These are phyloP conservation scores for Apostasia ramifera DNA, from an alignment of 106 monocot genomes.

Conservation along the genomic window DNA sequence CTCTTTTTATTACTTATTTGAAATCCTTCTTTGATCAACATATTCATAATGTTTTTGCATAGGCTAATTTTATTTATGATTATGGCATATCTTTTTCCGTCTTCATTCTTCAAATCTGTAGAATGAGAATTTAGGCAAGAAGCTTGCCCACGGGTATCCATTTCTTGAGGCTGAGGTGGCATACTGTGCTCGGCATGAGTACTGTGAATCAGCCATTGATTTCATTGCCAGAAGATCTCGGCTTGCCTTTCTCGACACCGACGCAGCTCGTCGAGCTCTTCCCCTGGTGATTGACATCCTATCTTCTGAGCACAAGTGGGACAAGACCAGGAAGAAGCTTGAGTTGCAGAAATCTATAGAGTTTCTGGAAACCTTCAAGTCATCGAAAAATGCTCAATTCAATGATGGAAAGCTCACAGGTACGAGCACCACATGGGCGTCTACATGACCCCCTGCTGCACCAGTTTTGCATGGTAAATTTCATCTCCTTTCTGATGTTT, in stretches of 20 bases:
- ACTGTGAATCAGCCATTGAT: constrained; percentile 88
- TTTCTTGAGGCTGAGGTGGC: constrained; percentile 94
- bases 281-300: constrained; percentile 82
- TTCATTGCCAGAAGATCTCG: constrained; percentile 87
- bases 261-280: constrained; percentile 78
- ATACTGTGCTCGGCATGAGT: constrained; percentile 88
- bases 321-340: constrained; percentile 64
- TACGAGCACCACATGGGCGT: not conserved
- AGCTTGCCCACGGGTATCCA: constrained; percentile 94
- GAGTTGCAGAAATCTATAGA: constrained; percentile 65
- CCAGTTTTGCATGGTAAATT: no score
- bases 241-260: constrained; percentile 93
- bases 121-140: constrained; percentile 90
- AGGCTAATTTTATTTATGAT: no score
- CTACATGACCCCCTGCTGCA: no score
- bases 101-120: constrained; percentile 3
- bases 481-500: no score
- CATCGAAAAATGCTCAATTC: constrained; percentile 94
- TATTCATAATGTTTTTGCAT: no score
- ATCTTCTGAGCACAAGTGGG: constrained; percentile 83
- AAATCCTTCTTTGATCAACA: no score
- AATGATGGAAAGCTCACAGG: constrained; percentile 80
- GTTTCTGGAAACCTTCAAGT: constrained; percentile 94
- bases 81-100: no score
- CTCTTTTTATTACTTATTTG: no score